Evolutionary conservation across 2,329 filamentous ascomycete species (phyloP).

Genomic region (Fusarium sp.): DNA sequence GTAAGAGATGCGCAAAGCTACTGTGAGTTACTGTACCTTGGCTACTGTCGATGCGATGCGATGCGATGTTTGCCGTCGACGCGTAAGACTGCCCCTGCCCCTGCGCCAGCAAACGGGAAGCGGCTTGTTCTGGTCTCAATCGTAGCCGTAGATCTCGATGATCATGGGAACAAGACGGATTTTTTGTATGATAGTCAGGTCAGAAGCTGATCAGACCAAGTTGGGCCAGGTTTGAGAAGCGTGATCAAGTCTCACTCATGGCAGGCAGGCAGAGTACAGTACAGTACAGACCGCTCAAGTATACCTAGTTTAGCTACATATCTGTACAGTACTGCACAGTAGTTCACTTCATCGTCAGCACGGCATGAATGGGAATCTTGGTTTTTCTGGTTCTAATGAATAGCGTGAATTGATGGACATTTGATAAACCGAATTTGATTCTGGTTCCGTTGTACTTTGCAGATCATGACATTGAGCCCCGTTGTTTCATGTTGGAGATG

Average conservation of each 20-base stretch:
- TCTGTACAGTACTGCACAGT: background rate
- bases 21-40: background rate
- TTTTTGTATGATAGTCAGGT: conserved; percentile 14
- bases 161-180: conserved; percentile 27
- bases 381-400: background rate
- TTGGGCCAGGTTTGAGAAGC: background rate
- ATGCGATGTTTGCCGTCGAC: background rate
- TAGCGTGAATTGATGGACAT: background rate
- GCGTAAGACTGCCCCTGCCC: conserved; percentile 15
- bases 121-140: background rate
- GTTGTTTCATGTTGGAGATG: conserved; percentile 26
- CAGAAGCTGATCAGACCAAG: conserved; percentile 7
- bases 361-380: background rate
- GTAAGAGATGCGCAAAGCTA: conserved; percentile 1
- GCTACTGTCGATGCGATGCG: background rate
- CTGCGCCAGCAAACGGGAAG: conserved; percentile 12
- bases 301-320: background rate
- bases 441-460: conserved; percentile 7
- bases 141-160: conserved; percentile 34
- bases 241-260: conserved; percentile 5
- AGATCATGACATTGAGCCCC: conserved; percentile 31
- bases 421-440: conserved; percentile 5
- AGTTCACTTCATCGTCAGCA: background rate
- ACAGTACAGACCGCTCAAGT: background rate
- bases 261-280: background rate